A percentile compares a stretch with the other conserved stretches of the same genome.
Conservation (phyloP, 345 rosid genomes). For the Salix purpurea region DNA sequence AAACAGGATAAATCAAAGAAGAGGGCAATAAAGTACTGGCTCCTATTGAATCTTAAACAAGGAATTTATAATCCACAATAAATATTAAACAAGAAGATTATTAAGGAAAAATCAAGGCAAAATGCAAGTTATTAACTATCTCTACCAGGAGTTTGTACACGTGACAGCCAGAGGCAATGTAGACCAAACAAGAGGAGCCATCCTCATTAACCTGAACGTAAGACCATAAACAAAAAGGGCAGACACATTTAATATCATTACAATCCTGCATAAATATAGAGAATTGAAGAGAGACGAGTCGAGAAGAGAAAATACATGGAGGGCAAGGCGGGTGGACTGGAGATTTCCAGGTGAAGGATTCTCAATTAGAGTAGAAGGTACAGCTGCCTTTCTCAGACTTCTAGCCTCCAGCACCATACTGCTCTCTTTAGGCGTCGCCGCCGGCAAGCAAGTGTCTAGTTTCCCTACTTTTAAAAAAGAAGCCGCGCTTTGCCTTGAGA, state of each 20-base stretch:
- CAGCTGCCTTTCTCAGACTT: constrained; percentile 45
- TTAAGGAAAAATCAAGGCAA: background rate
- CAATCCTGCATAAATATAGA: no score
- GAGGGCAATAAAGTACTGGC: no score
- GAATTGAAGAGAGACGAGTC: background rate
- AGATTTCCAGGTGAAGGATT: constrained; percentile 60
- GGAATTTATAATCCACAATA: no score
- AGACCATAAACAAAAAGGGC: background rate
- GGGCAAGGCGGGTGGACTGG: constrained; percentile 69
- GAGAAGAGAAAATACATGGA: constrained; percentile 32
- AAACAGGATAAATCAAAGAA: no score
- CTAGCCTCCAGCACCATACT: constrained; percentile 38
- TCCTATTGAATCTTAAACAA: no score
- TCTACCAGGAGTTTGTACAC: constrained; percentile 46
- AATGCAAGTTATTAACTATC: background rate
- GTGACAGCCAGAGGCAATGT: constrained; percentile 61
- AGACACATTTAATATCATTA: no score
- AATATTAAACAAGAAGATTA: no score
- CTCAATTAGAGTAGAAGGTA: constrained; percentile 43
- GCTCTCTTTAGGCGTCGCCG: background rate
- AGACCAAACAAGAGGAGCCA: constrained; percentile 45
- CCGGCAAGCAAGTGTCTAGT: no score
- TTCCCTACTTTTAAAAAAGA: no score
- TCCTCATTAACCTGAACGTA: constrained; percentile 38
- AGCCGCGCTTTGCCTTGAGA: no score